Evolutionary conservation across 2,329 filamentous ascomycete species (phyloP).

Genomic region (Karstenula rhodostoma): DNA sequence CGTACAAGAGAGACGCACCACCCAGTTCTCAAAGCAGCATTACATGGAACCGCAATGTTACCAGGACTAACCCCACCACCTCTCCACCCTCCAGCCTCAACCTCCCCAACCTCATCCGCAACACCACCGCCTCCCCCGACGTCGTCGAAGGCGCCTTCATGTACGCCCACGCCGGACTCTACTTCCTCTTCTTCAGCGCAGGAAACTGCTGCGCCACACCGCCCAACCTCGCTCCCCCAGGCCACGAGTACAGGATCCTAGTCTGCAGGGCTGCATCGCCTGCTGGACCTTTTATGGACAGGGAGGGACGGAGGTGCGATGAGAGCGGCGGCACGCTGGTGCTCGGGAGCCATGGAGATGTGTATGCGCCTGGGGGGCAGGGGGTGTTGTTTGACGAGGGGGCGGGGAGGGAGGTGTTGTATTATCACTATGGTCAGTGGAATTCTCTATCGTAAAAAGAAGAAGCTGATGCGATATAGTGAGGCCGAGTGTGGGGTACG

Average conservation of each 20-base stretch:
- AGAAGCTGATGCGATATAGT: neutral
- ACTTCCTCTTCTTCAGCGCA: slow-evolving; percentile 69
- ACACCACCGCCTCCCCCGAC: slow-evolving; percentile 25
- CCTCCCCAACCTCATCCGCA: slow-evolving; percentile 18
- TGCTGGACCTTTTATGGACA: slow-evolving; percentile 59
- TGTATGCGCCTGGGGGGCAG: slow-evolving; percentile 47
- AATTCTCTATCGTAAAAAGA: neutral
- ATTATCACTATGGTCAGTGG: slow-evolving; percentile 44
- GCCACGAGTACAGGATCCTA: slow-evolving; percentile 69
- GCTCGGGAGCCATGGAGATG: slow-evolving; percentile 62
- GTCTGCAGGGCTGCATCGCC: slow-evolving; percentile 64
- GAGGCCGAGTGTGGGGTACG: neutral
- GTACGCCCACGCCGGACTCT: slow-evolving; percentile 59
- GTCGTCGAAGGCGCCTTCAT: slow-evolving; percentile 62
- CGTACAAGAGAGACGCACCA: neutral
- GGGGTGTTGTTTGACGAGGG: slow-evolving; percentile 32
- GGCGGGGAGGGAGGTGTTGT: slow-evolving; percentile 30
- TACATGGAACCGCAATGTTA: neutral
- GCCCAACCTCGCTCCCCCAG: slow-evolving; percentile 55
- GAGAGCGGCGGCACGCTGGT: slow-evolving; percentile 66
- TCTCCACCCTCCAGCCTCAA: too few species aligned
- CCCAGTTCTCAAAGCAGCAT: neutral
- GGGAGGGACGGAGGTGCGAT: slow-evolving; percentile 39
- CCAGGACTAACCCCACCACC: neutral
- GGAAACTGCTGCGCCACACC: slow-evolving; percentile 68